Evolutionary conservation across 2,329 filamentous ascomycete species (phyloP).

Genomic region (Akanthomyces dipterigenus): DNA sequence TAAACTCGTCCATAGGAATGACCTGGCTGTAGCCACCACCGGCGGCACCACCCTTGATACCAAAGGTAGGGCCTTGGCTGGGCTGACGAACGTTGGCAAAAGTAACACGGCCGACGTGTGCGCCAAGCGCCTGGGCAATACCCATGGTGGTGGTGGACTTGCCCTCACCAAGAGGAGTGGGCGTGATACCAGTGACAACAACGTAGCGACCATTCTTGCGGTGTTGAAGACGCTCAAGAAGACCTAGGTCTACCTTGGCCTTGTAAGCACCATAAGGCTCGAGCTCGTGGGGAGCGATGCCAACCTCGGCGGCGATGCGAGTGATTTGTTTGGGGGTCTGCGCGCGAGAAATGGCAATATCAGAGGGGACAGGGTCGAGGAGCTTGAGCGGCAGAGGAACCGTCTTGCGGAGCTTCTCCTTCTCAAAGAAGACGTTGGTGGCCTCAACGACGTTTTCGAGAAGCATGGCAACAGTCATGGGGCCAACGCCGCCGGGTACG

Average conservation of each 20-base stretch:
- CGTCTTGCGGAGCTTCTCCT: conserved; percentile 72
- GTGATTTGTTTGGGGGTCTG: conserved; percentile 92
- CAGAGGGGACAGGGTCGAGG: conserved; percentile 78
- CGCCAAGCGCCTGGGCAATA: conserved; percentile 84
- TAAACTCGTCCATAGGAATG: conserved; percentile 99
- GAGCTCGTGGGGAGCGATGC: conserved; percentile 80
- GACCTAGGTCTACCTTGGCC: conserved; percentile 81
- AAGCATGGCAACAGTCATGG: conserved; percentile 98
- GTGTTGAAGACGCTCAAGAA: conserved; percentile 79
- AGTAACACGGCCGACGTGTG: conserved; percentile 76
- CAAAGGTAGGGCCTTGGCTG: conserved; percentile 94
- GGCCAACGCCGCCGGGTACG: conserved; percentile 91
- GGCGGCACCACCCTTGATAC: conserved; percentile 96
- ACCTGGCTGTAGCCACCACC: conserved; percentile 98
- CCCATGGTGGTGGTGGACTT: conserved; percentile 98
- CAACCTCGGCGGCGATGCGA: conserved; percentile 74
- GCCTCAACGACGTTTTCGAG: conserved; percentile 91
- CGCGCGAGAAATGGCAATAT: conserved; percentile 83
- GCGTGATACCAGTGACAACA: conserved; percentile 91
- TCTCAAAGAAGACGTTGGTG: conserved; percentile 72
- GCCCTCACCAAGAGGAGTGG: conserved; percentile 91
- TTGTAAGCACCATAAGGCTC: conserved; percentile 95
- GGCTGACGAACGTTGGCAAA: conserved; percentile 98
- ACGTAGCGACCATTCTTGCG: conserved; percentile 86
- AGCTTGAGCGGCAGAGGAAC: conserved; percentile 78